Evolutionary conservation across 257 asterid genomes (phyloP).

Genomic region (Przewalskia tangutica): DNA sequence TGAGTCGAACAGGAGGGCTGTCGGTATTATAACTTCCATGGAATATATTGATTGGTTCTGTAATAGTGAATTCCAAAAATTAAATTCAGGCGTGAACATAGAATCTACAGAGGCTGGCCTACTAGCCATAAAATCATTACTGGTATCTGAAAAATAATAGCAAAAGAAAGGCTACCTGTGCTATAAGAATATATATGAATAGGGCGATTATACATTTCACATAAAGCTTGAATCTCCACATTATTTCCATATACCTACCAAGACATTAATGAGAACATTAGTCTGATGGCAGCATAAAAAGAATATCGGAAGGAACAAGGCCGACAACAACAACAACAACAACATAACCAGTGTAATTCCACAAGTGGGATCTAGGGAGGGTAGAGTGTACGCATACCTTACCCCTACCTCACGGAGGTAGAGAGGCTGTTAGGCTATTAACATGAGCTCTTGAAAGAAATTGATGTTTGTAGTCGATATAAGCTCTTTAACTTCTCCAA

Average conservation of each 20-base stretch:
- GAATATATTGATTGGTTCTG: conserved; percentile 91
- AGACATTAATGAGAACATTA: conserved; percentile 1
- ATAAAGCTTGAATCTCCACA: conserved; percentile 87
- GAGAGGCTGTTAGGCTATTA: too few species aligned
- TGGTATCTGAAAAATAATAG: conserved; percentile 8
- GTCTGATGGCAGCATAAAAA: neutral
- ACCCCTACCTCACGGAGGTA: too few species aligned
- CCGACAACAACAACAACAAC: neutral
- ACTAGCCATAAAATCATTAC: neutral
- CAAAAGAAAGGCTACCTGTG: conserved; percentile 47
- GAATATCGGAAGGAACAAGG: neutral
- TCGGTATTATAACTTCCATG: conserved; percentile 90
- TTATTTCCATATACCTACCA: conserved; percentile 29
- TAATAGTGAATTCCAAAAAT: conserved; percentile 2
- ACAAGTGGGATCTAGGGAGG: too few species aligned
- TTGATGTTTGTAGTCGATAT: neutral
- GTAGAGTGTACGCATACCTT: too few species aligned
- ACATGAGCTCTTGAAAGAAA: neutral
- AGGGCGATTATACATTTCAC: conserved; percentile 97
- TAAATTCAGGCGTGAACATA: neutral
- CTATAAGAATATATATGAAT: conserved; percentile 90
- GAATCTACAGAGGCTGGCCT: neutral
- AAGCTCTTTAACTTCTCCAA: neutral
- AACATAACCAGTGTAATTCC: too few species aligned
- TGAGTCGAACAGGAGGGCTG: conserved; percentile 79